phyloP scores from a whole-genome alignment of 2,329 filamentous ascomycete genomes.

The Madurella mycetomatis region DNA sequence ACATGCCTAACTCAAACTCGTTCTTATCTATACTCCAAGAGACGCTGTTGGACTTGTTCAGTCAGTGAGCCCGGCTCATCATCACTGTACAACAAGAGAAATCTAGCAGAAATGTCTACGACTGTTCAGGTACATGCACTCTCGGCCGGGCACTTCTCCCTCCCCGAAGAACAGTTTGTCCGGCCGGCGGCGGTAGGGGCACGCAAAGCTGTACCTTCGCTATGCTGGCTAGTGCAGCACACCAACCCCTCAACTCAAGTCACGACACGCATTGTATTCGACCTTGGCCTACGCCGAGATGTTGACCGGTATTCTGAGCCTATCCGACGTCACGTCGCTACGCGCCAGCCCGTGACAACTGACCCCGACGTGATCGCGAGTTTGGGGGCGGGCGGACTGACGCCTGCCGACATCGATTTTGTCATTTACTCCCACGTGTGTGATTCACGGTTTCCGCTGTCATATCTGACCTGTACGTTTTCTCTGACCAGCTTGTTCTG shows the following conservation, averaged over 20 bases:
- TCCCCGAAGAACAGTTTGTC: constrained; percentile 41
- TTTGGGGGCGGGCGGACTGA: constrained; percentile 14
- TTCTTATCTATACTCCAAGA: too few species aligned
- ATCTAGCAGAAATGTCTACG: too few species aligned
- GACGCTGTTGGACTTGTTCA: too few species aligned
- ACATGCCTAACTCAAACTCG: too few species aligned
- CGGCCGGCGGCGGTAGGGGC: constrained; percentile 36
- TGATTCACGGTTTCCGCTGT: neutral
- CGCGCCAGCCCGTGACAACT: constrained; percentile 38
- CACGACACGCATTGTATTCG: constrained; percentile 41
- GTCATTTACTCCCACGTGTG: constrained; percentile 40
- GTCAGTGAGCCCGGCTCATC: too few species aligned
- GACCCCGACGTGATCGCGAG: constrained; percentile 34
- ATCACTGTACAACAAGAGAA: too few species aligned
- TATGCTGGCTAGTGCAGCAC: constrained; percentile 47
- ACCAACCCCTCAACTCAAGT: constrained; percentile 25
- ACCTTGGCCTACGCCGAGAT: constrained; percentile 45
- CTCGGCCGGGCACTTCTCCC: constrained; percentile 34
- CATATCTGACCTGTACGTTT: too few species aligned
- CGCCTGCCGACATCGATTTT: constrained; percentile 18
- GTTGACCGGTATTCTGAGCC: constrained; percentile 37
- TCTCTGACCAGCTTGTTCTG: too few species aligned
- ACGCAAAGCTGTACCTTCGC: constrained; percentile 43
- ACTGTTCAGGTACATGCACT: constrained; percentile 18
- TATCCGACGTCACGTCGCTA: constrained; percentile 41